Conservation (phyloP, 441 rosid species). For the Theobroma grandiflorum region DNA sequence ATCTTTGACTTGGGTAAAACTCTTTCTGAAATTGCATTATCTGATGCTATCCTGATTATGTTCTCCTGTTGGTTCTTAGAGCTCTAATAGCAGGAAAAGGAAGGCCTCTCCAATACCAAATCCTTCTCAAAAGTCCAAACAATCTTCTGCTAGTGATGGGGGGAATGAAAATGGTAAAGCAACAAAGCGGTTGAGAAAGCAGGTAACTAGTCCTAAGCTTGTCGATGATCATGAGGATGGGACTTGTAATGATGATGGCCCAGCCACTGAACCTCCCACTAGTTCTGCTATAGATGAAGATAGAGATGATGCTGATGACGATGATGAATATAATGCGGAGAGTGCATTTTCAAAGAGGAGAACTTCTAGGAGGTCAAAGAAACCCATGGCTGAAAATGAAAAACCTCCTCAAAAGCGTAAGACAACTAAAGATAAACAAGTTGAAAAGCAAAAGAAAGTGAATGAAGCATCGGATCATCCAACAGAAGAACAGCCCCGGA, state of each 20-base stretch:
- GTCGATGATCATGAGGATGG: constrained; percentile 50
- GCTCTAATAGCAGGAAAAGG: constrained; percentile 33
- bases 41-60: constrained; percentile 20
- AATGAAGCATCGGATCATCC: constrained; percentile 47
- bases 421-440: constrained; percentile 36
- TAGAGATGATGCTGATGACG: constrained; percentile 37
- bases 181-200: constrained; percentile 51
- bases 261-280: constrained; percentile 39
- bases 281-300: constrained; percentile 42
- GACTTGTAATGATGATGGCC: constrained; percentile 32
- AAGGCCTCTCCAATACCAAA: constrained; percentile 37
- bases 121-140: constrained; percentile 34
- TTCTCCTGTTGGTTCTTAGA: constrained; percentile 33
- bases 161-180: constrained; percentile 37
- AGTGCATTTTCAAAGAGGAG: constrained; percentile 39
- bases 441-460: constrained; percentile 52
- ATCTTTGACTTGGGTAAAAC: constrained; percentile 21
- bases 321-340: constrained; percentile 36
- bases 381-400: constrained; percentile 39
- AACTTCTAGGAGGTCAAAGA: constrained; percentile 51
- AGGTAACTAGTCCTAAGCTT: constrained; percentile 33
- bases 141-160: constrained; percentile 31
- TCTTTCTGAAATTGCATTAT: constrained; percentile 1
- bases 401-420: constrained; percentile 53
- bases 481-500: constrained; percentile 54